Percentiles rank a stretch among this genome's conserved stretches.
These are phyloP conservation scores for Metschnikowia hibisci DNA, from an alignment of 805 yeast species.

Conservation along the genomic window DNA sequence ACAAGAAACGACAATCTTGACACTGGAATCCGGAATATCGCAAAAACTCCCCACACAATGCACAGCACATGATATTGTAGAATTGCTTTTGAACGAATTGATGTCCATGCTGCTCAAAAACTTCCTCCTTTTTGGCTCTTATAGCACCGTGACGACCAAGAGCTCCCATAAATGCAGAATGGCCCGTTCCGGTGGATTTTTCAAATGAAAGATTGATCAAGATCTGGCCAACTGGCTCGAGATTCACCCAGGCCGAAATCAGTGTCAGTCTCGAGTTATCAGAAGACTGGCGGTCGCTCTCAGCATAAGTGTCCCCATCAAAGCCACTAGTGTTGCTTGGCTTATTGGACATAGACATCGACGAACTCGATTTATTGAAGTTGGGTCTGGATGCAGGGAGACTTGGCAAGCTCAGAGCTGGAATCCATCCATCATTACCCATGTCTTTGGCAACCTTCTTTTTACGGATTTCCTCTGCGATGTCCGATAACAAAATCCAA, in stretches of 20 bases:
- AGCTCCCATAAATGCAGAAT: conserved; percentile 40
- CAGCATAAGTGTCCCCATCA: not conserved
- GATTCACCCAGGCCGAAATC: conserved; percentile 78
- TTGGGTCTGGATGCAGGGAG: conserved; percentile 7
- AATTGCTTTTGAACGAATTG: conserved; percentile 93
- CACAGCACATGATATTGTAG: conserved; percentile 95
- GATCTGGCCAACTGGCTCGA: conserved; percentile 94
- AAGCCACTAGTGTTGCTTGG: not conserved
- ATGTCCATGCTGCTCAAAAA: conserved; percentile 94
- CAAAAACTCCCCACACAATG: conserved; percentile 92
- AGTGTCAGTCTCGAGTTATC: conserved; percentile 29
- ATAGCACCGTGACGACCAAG: conserved; percentile 94
- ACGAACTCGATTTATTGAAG: conserved; percentile 1
- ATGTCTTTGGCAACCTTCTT: conserved; percentile 68
- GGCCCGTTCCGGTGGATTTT: conserved; percentile 45
- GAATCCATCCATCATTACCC: conserved; percentile 80
- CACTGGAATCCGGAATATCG: conserved; percentile 85
- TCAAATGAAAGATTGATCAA: conserved; percentile 74
- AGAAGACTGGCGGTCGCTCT: not conserved
- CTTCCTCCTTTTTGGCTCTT: conserved; percentile 85
- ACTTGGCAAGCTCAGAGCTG: conserved; percentile 54
- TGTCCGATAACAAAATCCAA: conserved; percentile 88
- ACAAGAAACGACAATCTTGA: conserved; percentile 76
- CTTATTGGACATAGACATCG: conserved; percentile 1
- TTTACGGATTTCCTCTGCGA: conserved; percentile 92